Evolutionary conservation across 768 basidiomycete genomes (phyloP).

Genomic region (Lactifluus piperatus): DNA sequence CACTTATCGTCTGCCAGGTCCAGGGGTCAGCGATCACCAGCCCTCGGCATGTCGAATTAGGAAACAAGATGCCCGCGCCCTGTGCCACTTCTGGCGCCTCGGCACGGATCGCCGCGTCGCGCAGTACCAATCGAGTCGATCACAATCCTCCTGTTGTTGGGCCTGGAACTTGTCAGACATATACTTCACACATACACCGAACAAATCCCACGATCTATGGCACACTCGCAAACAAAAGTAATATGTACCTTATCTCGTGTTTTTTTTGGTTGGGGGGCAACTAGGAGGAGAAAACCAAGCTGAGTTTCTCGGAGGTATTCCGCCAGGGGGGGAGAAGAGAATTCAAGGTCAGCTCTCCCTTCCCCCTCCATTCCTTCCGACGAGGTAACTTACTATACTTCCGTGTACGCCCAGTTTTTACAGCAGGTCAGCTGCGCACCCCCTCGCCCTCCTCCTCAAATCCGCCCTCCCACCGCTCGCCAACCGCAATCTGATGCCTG

Average conservation of each 20-base stretch:
- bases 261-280: no score
- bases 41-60: background rate
- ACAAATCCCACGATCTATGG: background rate
- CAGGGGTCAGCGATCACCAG: background rate
- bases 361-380: no score
- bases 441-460: background rate
- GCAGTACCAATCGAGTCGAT: background rate
- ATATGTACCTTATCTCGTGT: no score
- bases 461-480: background rate
- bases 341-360: background rate
- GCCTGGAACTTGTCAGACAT: background rate
- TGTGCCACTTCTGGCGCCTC: background rate
- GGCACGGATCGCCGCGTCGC: background rate
- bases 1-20: background rate
- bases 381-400: no score
- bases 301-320: no score
- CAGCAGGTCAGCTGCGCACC: conserved; percentile 1
- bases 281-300: no score
- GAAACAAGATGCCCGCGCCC: background rate
- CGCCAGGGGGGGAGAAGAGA: background rate
- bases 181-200: background rate
- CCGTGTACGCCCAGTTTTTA: background rate
- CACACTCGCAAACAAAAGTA: background rate
- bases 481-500: background rate
- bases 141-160: background rate